These are phyloP conservation scores for Colletotrichum melonis DNA, from an alignment of 2,329 filamentous ascomycete species.

Conservation along the genomic window DNA sequence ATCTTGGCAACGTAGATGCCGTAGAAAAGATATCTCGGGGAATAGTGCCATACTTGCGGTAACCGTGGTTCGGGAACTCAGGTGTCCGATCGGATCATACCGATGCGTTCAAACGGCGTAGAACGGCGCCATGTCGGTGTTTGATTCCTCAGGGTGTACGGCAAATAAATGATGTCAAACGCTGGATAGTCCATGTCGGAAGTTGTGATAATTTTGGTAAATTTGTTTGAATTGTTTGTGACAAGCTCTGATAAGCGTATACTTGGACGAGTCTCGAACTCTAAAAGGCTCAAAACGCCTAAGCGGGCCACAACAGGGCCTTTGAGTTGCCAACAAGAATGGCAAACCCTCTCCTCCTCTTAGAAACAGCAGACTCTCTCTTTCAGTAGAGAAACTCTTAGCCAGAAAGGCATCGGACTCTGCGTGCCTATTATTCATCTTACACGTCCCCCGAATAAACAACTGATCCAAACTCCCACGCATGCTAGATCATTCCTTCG, in stretches of 20 bases:
- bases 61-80: background rate
- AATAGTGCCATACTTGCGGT: background rate
- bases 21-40: background rate
- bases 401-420: background rate
- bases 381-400: background rate
- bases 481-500: constrained; percentile 31
- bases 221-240: background rate
- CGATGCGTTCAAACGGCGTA: background rate
- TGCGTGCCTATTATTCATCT: constrained; percentile 20
- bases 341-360: background rate
- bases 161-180: background rate
- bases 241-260: constrained; percentile 25
- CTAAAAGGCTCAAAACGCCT: background rate
- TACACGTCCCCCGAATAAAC: constrained; percentile 22
- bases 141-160: background rate
- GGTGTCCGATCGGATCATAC: background rate
- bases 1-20: background rate
- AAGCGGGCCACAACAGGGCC: background rate
- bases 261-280: constrained; percentile 11
- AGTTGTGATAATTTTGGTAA: background rate
- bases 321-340: constrained; percentile 11
- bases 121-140: background rate
- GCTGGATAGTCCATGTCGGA: background rate
- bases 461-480: constrained; percentile 20
- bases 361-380: background rate